Evolutionary conservation across 306 rosid genomes (phyloP), one percentile per base, ranked within the genome.

Genomic region (Gillenia trifoliata): DNA sequence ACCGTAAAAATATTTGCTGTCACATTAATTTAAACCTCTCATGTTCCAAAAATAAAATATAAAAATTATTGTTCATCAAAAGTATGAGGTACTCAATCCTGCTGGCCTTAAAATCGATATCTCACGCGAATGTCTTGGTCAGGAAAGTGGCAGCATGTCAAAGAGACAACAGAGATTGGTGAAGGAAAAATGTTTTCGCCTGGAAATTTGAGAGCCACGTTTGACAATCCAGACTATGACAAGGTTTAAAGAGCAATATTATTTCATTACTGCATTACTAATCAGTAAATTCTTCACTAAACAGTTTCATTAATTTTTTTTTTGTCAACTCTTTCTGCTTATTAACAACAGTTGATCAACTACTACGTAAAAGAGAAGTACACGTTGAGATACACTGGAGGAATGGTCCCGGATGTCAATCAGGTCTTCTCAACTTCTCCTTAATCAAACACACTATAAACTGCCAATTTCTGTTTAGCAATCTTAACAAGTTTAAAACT

Each of bases 321-420:
- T 59, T 47, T 16, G 59, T 68, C 19, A 47, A 47, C 0, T 40
- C 17, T 25, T 60, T 59, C 67, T 73, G 30, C n/a, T 41, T 43
- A n/a, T 33, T 5, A 8, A 57, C 13, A 77, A 75, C 84, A 95
- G 99, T 85, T 95, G 79, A 82, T 95, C 72, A 88, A 88, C 74
- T 92, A 87, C 85, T 95, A 92, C 74, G 88, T 92, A 57, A 86
- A 73, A 60, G 97, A 92, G 83, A 92, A 92, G 68, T 95, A 95
- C 93, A 95, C 99, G 23, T 79, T 95, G 86, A 90, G 99, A 89
- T 95, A 95, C 86, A 92, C 99, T 0, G 98, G 99, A 73, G 99
- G 99, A 84, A 95, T 95, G 99, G 99, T 95, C 45, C 99, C 99
- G 0, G 99, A 95, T 73, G 99, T 95, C n/a, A 95, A 92, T 84